These are phyloP conservation scores for Trichophyton verrucosum DNA, from an alignment of 2,329 filamentous ascomycete species.

Conservation along the genomic window DNA sequence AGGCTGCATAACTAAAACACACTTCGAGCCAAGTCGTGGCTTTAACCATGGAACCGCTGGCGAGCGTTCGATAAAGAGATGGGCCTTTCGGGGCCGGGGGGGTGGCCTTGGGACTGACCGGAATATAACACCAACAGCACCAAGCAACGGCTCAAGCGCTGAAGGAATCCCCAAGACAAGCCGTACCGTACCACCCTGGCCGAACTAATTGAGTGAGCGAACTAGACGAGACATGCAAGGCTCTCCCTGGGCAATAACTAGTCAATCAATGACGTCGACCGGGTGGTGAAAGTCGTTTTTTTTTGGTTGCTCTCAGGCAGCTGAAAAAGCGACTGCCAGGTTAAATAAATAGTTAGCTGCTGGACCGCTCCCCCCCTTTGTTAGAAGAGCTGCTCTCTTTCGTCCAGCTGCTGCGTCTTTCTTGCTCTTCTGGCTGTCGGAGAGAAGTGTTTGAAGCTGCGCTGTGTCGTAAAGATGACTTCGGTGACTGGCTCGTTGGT, in stretches of 20 bases:
- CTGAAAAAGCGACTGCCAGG: too few species aligned
- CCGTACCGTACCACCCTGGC: neutral
- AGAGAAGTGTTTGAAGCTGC: neutral
- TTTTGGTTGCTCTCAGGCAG: too few species aligned
- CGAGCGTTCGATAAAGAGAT: too few species aligned
- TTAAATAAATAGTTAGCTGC: too few species aligned
- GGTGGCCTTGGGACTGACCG: neutral
- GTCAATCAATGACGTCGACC: too few species aligned
- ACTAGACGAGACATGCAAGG: neutral
- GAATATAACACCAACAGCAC: neutral
- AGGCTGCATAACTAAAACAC: too few species aligned
- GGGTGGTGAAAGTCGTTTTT: too few species aligned
- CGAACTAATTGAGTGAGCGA: too few species aligned
- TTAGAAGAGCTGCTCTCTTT: too few species aligned
- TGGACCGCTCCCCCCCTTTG: too few species aligned
- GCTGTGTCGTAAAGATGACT: slow-evolving; percentile 2
- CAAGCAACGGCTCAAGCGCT: neutral
- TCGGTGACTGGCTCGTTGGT: slow-evolving; percentile 6
- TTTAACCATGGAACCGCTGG: too few species aligned
- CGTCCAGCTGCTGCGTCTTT: neutral
- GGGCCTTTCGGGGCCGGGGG: neutral
- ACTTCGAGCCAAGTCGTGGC: too few species aligned
- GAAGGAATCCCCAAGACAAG: neutral
- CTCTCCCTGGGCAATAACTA: neutral
- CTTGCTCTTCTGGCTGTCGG: neutral